phyloP scores from a whole-genome alignment of 202 grass and related monocot species.

The Zoysia matrella region DNA sequence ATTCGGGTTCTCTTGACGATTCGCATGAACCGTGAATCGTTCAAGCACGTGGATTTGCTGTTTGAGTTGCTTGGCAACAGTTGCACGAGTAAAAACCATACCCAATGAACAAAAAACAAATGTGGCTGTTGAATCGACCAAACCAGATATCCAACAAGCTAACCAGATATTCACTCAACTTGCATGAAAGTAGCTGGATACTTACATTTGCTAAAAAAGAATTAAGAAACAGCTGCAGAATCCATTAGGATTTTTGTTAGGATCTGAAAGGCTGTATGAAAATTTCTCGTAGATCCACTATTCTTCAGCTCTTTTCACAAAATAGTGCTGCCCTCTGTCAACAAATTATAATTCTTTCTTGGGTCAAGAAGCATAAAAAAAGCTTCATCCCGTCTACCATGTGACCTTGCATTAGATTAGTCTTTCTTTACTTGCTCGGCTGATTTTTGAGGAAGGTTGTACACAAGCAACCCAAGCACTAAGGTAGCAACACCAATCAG shows the following conservation, averaged over 20 bases:
- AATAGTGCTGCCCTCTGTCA: not conserved
- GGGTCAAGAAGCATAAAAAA: not conserved
- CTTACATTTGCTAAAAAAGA: too few species aligned
- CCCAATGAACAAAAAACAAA: not conserved
- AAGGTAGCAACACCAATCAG: conserved; percentile 67
- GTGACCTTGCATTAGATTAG: conserved; percentile 29
- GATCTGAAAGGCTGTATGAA: too few species aligned
- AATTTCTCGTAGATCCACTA: not conserved
- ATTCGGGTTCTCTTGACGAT: not conserved
- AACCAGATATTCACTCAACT: not conserved
- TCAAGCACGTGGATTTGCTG: not conserved
- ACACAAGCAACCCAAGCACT: conserved; percentile 75
- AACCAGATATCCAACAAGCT: not conserved
- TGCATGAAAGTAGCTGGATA: too few species aligned
- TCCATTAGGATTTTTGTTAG: too few species aligned
- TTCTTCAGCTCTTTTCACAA: conserved; percentile 28
- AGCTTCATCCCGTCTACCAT: conserved; percentile 9
- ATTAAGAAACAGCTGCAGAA: too few species aligned
- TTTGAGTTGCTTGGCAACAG: conserved; percentile 8
- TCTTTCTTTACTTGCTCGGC: conserved; percentile 46
- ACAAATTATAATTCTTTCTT: conserved; percentile 7
- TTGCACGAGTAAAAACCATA: conserved; percentile 1
- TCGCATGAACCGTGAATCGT: not conserved
- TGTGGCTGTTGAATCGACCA: not conserved
- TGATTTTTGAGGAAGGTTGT: conserved; percentile 72